Evolutionary conservation across 192 early-diverging fungal species (phyloP).

Genomic region (Thamnidium elegans): DNA sequence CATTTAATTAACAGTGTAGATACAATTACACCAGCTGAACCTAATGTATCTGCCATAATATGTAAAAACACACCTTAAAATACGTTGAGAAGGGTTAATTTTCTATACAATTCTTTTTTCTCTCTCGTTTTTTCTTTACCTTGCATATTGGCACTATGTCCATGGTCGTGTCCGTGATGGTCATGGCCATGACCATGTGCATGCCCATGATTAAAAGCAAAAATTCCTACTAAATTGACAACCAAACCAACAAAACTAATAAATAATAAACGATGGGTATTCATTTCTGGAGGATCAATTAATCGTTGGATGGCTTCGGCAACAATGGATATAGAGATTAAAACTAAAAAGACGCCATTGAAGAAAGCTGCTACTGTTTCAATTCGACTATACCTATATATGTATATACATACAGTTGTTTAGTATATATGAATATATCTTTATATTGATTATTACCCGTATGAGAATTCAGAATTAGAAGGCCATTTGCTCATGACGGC

Average conservation of each 20-base stretch:
- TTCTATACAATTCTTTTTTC: background rate
- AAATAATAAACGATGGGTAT: constrained; percentile 78
- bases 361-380: constrained; percentile 92
- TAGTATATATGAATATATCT: background rate
- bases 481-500: constrained; percentile 91
- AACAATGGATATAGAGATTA: constrained; percentile 89
- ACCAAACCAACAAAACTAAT: constrained; percentile 88
- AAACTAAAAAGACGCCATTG: constrained; percentile 89
- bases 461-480: constrained; percentile 71
- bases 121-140: constrained; percentile 40
- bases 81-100: background rate
- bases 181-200: constrained; percentile 56
- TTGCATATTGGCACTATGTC: constrained; percentile 85
- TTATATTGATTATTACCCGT: constrained; percentile 48
- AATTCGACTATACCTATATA: constrained; percentile 76
- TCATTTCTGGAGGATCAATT: constrained; percentile 80
- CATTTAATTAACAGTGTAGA: constrained; percentile 86
- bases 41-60: constrained; percentile 91
- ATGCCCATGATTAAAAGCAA: constrained; percentile 88
- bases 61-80: constrained; percentile 81
- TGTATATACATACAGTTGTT: background rate
- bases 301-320: constrained; percentile 89
- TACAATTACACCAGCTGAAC: constrained; percentile 93
- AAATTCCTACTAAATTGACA: constrained; percentile 91
- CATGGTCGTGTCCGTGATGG: constrained; percentile 58